Base-by-base conservation (phyloP, 495 filamentous ascomycete genomes). In the Hypoxylon trugodes region DNA sequence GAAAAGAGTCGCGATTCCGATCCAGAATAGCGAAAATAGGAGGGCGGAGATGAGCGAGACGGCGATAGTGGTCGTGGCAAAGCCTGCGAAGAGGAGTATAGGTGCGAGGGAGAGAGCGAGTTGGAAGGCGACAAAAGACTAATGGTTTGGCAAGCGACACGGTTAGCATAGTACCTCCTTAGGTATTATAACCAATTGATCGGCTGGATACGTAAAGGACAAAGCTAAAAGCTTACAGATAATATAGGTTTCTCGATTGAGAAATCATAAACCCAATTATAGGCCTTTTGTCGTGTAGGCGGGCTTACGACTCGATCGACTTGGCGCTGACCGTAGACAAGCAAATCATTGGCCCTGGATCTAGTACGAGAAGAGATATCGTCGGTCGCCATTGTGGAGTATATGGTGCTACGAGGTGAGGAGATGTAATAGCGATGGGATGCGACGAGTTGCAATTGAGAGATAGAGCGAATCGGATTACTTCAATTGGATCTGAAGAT, bases 1-100 rank as follows among this genome's bases (percentile, higher is more conserved):
- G 47, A 91, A 61, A 46, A 89, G 65, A 19, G 87, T 75, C n/a
- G 84, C 87, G 42, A 89, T 60, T 47, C 86, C 83, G 52, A 82
- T 78, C 77, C 83, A 86, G 73, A 87, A 84, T 47, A 86, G 77
- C 6, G 81, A 82, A 75, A 90, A 87, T 58, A 87, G 49, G 5
- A 90, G 50, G 37, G 83, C 83, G 35, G 76, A 78, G 62, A 84
- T 60, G 32, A 86, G 48, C 21, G 83, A 78, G 72, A 89, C 79
- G 66, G 82, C 59, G 69, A 86, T 66, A 40, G 84, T 77, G 57
- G 80, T 80, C 32, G 83, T 59, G 59, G 77, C 73, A 76, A 89
- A 88, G 63, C 81, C 67, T 49, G 81, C 21, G 78, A 91, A 91
- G 36, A 91, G 73, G 25, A 82, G 69, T 49, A 90, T 26, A 9